phyloP scores from a whole-genome alignment of 177 flowering plant genomes.

The Telopea speciosissima region DNA sequence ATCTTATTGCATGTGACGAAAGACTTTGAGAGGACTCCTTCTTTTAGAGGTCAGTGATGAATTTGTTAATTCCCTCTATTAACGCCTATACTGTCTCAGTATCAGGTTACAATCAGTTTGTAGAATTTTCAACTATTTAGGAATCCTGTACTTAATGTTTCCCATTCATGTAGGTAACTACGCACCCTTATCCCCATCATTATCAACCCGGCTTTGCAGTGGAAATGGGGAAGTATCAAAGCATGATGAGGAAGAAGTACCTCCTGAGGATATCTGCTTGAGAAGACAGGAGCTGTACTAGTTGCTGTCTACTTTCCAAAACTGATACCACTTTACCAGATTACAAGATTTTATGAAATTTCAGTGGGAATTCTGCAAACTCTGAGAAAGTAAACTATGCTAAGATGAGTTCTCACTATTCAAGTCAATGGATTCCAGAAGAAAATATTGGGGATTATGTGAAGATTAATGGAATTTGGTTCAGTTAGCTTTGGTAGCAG shows the following conservation, averaged over 20 bases:
- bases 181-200: conserved; percentile 52
- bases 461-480: background rate
- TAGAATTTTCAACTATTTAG: background rate
- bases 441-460: background rate
- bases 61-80: background rate
- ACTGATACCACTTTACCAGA: conserved; percentile 1
- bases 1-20: conserved; percentile 62
- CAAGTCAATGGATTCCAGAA: background rate
- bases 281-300: conserved; percentile 37
- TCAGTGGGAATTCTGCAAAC: background rate
- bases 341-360: background rate
- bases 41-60: conserved; percentile 43
- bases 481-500: background rate
- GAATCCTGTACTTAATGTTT: background rate
- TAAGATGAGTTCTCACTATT: background rate
- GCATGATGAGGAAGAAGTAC: conserved; percentile 39
- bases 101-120: background rate
- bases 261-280: conserved; percentile 31
- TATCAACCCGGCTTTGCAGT: conserved; percentile 47
- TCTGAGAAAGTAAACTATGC: background rate
- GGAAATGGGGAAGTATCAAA: conserved; percentile 45
- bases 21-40: conserved; percentile 58
- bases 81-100: background rate
- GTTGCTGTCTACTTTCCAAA: background rate
- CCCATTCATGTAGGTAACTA: conserved; percentile 29